These are phyloP conservation scores for Penicillium salamii DNA, from an alignment of 495 filamentous ascomycete genomes.

Conservation along the genomic window DNA sequence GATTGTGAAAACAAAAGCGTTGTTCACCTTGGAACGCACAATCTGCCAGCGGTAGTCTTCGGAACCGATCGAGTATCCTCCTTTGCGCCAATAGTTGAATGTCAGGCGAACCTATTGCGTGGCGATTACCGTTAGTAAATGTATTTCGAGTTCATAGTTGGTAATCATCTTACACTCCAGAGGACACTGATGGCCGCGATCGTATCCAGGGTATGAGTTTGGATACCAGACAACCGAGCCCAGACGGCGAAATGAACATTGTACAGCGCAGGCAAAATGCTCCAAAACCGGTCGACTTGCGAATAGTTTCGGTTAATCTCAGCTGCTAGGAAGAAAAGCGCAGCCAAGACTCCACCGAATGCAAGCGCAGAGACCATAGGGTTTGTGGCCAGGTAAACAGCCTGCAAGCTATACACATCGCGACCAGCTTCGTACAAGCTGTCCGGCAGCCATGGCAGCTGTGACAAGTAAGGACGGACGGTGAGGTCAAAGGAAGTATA, in stretches of 20 bases:
- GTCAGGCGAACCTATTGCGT: slow-evolving; percentile 66
- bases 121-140: slow-evolving; percentile 7
- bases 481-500: slow-evolving; percentile 69
- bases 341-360: slow-evolving; percentile 64
- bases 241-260: slow-evolving; percentile 83
- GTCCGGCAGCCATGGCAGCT: slow-evolving; percentile 69
- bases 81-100: slow-evolving; percentile 96
- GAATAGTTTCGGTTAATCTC: slow-evolving; percentile 92
- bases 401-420: slow-evolving; percentile 52
- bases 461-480: slow-evolving; percentile 72
- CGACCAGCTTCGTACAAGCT: slow-evolving; percentile 56
- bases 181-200: slow-evolving; percentile 65
- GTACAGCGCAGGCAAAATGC: slow-evolving; percentile 81
- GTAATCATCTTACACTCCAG: slow-evolving; percentile 71
- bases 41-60: slow-evolving; percentile 92
- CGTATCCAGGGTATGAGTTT: slow-evolving; percentile 70
- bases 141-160: not conserved
- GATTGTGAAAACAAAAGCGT: slow-evolving; percentile 64
- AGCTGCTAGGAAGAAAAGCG: slow-evolving; percentile 65
- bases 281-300: slow-evolving; percentile 91
- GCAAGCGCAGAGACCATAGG: slow-evolving; percentile 76
- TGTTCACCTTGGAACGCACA: slow-evolving; percentile 49
- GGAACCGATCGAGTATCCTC: slow-evolving; percentile 80
- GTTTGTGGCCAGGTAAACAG: slow-evolving; percentile 83
- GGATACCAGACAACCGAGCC: slow-evolving; percentile 70